phyloP scores from a whole-genome alignment of 2,329 filamentous ascomycete species.

The Botrytis fabae region DNA sequence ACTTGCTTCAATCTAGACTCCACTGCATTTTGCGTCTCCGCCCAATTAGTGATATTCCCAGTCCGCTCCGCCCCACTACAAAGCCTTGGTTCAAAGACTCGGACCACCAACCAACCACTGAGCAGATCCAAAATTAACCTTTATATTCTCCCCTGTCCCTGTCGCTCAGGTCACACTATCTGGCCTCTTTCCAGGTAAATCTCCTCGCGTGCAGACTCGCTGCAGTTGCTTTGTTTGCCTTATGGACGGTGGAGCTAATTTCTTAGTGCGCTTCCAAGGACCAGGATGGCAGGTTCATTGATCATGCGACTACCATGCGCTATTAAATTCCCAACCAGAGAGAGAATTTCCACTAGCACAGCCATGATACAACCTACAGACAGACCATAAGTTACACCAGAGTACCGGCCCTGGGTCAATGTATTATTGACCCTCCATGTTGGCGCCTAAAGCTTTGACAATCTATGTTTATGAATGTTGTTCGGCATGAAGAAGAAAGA shows the following conservation, averaged over 20 bases:
- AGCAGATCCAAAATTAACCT: not conserved
- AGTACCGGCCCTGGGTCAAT: not conserved
- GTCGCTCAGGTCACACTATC: not conserved
- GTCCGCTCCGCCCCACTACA: conserved; percentile 12
- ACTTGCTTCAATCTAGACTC: conserved; percentile 3
- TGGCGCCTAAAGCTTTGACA: conserved; percentile 3
- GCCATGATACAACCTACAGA: conserved; percentile 2
- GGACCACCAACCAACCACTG: not conserved
- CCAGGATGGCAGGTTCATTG: conserved; percentile 19
- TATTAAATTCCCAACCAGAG: not conserved
- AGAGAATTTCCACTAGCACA: not conserved
- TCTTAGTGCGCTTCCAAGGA: conserved; percentile 15
- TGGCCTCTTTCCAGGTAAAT: not conserved
- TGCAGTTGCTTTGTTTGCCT: conserved; percentile 16
- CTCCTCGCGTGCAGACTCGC: conserved; percentile 4
- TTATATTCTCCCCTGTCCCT: not conserved
- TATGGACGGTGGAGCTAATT: conserved; percentile 11
- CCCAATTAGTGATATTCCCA: not conserved
- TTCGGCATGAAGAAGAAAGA: conserved; percentile 7
- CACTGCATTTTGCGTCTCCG: not conserved
- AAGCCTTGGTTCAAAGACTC: not conserved
- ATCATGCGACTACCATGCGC: conserved; percentile 18
- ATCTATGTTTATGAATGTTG: not conserved
- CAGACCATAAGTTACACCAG: conserved; percentile 8
- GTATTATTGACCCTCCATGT: not conserved